Evolutionary conservation across 768 basidiomycete species (phyloP).

Genomic region (Infundibulicybe gibba): DNA sequence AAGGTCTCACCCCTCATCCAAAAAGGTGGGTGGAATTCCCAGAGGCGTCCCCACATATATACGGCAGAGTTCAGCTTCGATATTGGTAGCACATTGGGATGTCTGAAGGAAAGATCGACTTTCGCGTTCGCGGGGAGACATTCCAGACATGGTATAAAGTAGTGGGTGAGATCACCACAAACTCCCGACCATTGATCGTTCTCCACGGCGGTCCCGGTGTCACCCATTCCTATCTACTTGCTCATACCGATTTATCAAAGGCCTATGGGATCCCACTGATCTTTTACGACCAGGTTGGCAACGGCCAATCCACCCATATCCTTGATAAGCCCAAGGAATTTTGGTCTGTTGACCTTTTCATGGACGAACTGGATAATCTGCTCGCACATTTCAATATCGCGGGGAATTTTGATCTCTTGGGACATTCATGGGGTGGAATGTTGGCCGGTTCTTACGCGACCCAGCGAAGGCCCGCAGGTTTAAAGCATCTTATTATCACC

Average conservation of each 20-base stretch:
- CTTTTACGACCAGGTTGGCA: constrained; percentile 55
- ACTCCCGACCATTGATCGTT: constrained; percentile 38
- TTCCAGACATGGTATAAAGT: constrained; percentile 50
- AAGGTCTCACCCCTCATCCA: too few relatives aligned
- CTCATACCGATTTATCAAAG: not conserved
- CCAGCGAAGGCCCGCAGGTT: constrained; percentile 35
- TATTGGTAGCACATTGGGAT: not conserved
- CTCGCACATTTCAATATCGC: constrained; percentile 39
- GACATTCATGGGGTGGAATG: constrained; percentile 55
- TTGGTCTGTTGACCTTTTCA: constrained; percentile 48
- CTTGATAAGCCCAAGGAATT: constrained; percentile 46
- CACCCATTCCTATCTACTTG: constrained; percentile 19
- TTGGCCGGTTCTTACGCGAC: constrained; percentile 33
- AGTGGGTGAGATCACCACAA: constrained; percentile 35
- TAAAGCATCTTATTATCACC: constrained; percentile 42
- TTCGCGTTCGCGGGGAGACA: constrained; percentile 9
- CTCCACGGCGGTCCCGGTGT: constrained; percentile 56
- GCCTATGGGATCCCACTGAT: constrained; percentile 23
- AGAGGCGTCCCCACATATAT: too few relatives aligned
- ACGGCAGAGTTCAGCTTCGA: too few relatives aligned
- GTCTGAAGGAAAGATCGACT: not conserved
- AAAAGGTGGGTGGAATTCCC: too few relatives aligned
- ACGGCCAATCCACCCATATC: constrained; percentile 51
- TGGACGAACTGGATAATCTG: constrained; percentile 47
- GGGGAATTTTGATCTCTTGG: constrained; percentile 42